Percentiles rank a stretch among this genome's conserved stretches.
These are phyloP conservation scores for Marchantia paleacea DNA, from an alignment of 225 moss, liverwort and hornwort species.

Conservation along the genomic window DNA sequence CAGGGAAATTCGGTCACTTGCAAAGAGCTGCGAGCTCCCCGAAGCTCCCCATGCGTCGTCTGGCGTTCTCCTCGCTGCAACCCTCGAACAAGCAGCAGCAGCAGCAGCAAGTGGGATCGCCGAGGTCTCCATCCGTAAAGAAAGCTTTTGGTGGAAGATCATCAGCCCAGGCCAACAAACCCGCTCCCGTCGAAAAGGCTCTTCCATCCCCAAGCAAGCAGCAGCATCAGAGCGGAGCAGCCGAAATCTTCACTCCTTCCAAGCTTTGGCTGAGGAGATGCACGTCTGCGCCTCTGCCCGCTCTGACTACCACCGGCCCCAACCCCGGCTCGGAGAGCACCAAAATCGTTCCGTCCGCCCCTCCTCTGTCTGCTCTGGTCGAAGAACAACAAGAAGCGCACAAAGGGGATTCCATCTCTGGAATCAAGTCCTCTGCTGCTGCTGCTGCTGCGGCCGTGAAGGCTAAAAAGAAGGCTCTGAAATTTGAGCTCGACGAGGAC, in stretches of 20 bases:
- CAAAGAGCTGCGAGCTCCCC: slow-evolving; percentile 54
- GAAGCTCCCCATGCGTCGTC: slow-evolving; percentile 47
- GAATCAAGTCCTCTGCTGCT: neutral
- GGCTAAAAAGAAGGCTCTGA: neutral
- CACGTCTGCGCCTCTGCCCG: slow-evolving; percentile 51
- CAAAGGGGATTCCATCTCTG: neutral
- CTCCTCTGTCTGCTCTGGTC: slow-evolving; percentile 21
- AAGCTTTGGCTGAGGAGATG: slow-evolving; percentile 63
- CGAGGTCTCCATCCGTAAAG: slow-evolving; percentile 38
- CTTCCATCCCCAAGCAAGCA: slow-evolving; percentile 34
- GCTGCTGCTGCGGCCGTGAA: slow-evolving; percentile 29
- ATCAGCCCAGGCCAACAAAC: slow-evolving; percentile 24
- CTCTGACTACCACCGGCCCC: slow-evolving; percentile 26
- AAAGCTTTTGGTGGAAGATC: slow-evolving; percentile 40
- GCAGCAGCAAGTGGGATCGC: slow-evolving; percentile 29
- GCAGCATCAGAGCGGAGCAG: slow-evolving; percentile 20
- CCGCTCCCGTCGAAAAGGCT: neutral
- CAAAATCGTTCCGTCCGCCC: slow-evolving; percentile 25
- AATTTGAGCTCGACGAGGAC: slow-evolving; percentile 24
- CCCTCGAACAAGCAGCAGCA: slow-evolving; percentile 48
- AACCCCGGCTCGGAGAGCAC: neutral
- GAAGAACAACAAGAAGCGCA: slow-evolving; percentile 22
- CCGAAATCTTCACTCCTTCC: slow-evolving; percentile 28
- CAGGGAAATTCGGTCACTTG: slow-evolving; percentile 34
- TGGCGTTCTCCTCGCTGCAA: slow-evolving; percentile 55